Base-by-base conservation (phyloP, 208 protist genomes). In the Paratrypanosoma confusum region DNA sequence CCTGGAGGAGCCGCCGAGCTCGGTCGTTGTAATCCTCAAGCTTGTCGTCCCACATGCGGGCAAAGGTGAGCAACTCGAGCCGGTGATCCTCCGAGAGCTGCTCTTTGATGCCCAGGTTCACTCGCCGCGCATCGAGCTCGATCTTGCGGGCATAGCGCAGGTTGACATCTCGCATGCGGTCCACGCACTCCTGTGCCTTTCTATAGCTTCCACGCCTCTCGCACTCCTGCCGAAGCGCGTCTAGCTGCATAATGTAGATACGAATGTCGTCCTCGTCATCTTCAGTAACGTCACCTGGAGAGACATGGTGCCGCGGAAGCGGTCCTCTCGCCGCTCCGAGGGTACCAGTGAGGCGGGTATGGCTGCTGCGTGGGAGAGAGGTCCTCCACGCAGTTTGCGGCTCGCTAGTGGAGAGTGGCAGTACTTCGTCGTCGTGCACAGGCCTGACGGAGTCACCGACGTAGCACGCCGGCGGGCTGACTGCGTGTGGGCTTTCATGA, bases 81-180 rank as follows among this genome's bases (percentile, higher is more conserved):
- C 36, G 42, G 2, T 78, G 65, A 24, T 59, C 35, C 23, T 59
- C 73, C 31, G 31, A 14, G 41, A 74, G 22, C 5, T 41, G 26
- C 28, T 42, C 21, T 18, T 57, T 56, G 48, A 54, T 29, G 52
- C 50, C 27, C 20, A 31, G 21, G 56, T 68, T 47, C 35, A 50
- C 20, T 11, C 35, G 44, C 45, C 50, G 25, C 16, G 52, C 53
- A 44, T 73, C 47, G 3, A 25, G 34, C 41, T 50, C 45, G 35
- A 75, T 26, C 17, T 59, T 57, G 28, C 53, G 50, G n/a, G 59
- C 69, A 16, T 75, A 71, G 14, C 63, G 38, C 20, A 60, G 57
- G 26, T 75, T 54, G 3, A 54, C 35, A 23, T 75, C 67, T 21
- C 72, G 45, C 49, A 78, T 78, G 22, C 57, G 52, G 20, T 65